Evolutionary conservation across 345 rosid genomes (phyloP).

Genomic region (Pelargonium nanum): DNA sequence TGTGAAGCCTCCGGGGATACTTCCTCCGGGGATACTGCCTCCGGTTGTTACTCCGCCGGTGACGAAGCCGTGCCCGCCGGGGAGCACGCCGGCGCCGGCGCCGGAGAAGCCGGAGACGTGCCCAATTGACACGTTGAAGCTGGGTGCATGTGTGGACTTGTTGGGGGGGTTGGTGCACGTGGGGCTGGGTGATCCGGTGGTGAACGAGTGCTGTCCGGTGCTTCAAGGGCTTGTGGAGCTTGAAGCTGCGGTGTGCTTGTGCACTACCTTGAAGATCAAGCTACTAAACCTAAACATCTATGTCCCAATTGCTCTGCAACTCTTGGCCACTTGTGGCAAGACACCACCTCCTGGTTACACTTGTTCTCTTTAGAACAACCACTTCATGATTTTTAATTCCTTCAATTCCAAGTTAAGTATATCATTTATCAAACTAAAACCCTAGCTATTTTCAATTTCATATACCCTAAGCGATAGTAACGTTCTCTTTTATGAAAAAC

Average conservation of each 20-base stretch:
- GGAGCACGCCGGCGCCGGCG: conserved; percentile 10
- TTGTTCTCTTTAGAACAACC: conserved; percentile 43
- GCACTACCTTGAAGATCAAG: conserved; percentile 83
- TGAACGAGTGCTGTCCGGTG: conserved; percentile 75
- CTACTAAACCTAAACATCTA: conserved; percentile 70
- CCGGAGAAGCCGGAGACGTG: conserved; percentile 34
- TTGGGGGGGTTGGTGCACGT: conserved; percentile 82
- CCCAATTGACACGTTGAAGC: conserved; percentile 69
- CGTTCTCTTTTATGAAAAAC: too few species aligned
- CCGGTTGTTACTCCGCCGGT: conserved; percentile 24
- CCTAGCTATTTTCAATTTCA: too few species aligned
- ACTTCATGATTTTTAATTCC: too few species aligned
- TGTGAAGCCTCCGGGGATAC: conserved; percentile 16
- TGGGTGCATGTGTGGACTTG: conserved; percentile 88
- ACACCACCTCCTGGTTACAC: conserved; percentile 95
- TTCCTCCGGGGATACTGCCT: conserved; percentile 20
- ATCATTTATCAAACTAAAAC: too few species aligned
- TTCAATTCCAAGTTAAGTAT: conserved; percentile 19
- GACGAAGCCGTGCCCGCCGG: conserved; percentile 17
- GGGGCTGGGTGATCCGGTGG: conserved; percentile 65
- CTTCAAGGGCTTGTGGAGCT: conserved; percentile 63
- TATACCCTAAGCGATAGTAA: too few species aligned
- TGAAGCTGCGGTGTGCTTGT: conserved; percentile 86
- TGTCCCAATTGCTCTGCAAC: conserved; percentile 91
- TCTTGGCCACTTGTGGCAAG: conserved; percentile 87